Conservation (phyloP, 2,329 filamentous ascomycete genomes). For the Neospermospora avenae region DNA sequence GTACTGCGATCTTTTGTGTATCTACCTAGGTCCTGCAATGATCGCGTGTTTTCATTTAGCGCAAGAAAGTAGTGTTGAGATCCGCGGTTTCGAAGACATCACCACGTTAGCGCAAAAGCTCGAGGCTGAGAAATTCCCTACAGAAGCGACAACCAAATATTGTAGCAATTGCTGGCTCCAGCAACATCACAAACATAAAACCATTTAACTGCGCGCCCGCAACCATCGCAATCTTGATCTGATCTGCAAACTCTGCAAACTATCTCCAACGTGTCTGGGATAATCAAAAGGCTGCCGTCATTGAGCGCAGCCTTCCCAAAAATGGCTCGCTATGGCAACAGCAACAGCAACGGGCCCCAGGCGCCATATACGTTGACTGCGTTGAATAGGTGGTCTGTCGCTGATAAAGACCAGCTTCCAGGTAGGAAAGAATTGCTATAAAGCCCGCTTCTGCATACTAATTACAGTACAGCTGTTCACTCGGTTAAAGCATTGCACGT, state of each 20-base stretch:
- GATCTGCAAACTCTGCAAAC: neutral
- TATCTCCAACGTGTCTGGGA: slow-evolving; percentile 18
- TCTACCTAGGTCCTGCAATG: too few species aligned
- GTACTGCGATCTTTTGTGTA: too few species aligned
- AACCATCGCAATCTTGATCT: neutral
- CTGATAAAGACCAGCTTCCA: slow-evolving; percentile 65
- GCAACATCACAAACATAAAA: neutral
- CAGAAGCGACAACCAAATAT: neutral
- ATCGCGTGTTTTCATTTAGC: too few species aligned
- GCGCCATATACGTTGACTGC: slow-evolving; percentile 61
- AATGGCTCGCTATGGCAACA: slow-evolving; percentile 19
- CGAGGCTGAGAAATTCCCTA: slow-evolving; percentile 9
- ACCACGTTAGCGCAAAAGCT: neutral
- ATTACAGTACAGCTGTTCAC: slow-evolving; percentile 48
- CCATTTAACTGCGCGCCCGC: neutral
- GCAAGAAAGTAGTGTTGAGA: too few species aligned
- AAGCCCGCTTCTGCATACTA: slow-evolving; percentile 14
- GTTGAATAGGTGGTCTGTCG: slow-evolving; percentile 79
- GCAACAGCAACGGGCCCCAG: slow-evolving; percentile 21
- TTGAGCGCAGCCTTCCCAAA: slow-evolving; percentile 15
- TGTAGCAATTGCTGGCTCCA: neutral
- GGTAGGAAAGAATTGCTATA: slow-evolving; percentile 39
- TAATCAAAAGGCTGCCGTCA: slow-evolving; percentile 14
- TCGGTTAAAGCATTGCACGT: slow-evolving; percentile 80
- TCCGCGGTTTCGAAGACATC: neutral